These are phyloP conservation scores for Amesomyces nigricolor DNA, from an alignment of 2,329 filamentous ascomycete species.

Conservation along the genomic window DNA sequence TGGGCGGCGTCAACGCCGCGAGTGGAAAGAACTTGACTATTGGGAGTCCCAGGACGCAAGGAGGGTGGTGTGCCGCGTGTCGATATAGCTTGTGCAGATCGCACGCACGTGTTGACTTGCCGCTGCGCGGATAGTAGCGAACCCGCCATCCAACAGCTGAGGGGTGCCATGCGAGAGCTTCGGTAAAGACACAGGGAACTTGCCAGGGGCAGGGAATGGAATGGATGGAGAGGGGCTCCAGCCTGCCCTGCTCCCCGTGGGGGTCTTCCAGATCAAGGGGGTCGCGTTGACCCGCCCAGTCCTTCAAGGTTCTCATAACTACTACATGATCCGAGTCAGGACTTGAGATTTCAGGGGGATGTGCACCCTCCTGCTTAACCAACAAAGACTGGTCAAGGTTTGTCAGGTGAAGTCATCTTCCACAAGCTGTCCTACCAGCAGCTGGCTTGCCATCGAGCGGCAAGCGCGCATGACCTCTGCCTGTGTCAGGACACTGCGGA, in stretches of 20 bases:
- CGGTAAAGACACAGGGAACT: slow-evolving; percentile 4
- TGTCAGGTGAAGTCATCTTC: too few species aligned
- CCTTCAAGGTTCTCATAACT: too few species aligned
- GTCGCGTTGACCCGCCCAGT: too few species aligned
- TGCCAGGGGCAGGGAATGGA: not conserved
- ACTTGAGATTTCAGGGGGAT: too few species aligned
- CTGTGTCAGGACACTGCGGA: too few species aligned
- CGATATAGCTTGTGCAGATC: slow-evolving; percentile 2
- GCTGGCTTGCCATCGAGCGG: too few species aligned
- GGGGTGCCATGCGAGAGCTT: not conserved
- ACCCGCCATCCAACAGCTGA: not conserved
- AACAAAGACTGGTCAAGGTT: too few species aligned
- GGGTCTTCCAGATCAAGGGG: not conserved
- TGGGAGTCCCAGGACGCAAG: not conserved
- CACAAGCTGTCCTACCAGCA: too few species aligned
- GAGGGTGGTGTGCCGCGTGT: slow-evolving; percentile 3
- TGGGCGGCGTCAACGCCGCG: slow-evolving; percentile 1
- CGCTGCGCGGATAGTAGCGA: not conserved
- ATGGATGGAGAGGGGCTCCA: not conserved
- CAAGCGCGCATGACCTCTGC: too few species aligned
- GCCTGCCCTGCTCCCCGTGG: slow-evolving; percentile 4
- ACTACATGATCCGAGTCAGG: too few species aligned
- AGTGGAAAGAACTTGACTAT: not conserved
- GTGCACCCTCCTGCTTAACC: too few species aligned
- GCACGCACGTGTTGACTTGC: not conserved